phyloP scores from a whole-genome alignment of 2,329 filamentous ascomycete genomes.

The Aspergillus luchuensis region DNA sequence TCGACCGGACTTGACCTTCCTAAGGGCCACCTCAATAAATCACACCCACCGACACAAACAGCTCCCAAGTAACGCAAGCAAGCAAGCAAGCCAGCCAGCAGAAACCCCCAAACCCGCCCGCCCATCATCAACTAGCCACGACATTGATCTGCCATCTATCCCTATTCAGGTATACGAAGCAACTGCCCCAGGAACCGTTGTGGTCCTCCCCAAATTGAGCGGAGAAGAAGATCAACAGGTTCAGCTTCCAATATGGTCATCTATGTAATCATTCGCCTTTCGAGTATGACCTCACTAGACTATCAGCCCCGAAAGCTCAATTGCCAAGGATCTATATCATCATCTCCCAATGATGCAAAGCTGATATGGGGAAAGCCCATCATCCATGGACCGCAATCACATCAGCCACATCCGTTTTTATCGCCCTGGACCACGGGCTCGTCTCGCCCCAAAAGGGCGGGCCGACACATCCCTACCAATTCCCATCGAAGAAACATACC shows the following conservation, averaged over 20 bases:
- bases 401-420: not conserved
- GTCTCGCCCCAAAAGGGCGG: not conserved
- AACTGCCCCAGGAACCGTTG: slow-evolving; percentile 9
- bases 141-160: slow-evolving; percentile 6
- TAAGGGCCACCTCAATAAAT: not conserved
- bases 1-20: slow-evolving; percentile 13
- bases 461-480: not conserved
- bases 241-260: not conserved
- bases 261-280: slow-evolving; percentile 1
- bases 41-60: not conserved
- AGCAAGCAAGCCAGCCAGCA: not conserved
- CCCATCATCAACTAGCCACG: not conserved
- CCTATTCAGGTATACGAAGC: slow-evolving; percentile 9
- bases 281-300: slow-evolving; percentile 8
- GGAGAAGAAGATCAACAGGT: slow-evolving; percentile 8
- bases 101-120: not conserved
- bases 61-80: not conserved
- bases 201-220: not conserved
- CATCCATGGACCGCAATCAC: not conserved
- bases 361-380: not conserved
- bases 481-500: not conserved
- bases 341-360: slow-evolving; percentile 2
- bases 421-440: not conserved
- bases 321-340: not conserved
- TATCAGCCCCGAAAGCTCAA: not conserved